phyloP scores from a whole-genome alignment of 345 rosid genomes.

The Turnera subulata region DNA sequence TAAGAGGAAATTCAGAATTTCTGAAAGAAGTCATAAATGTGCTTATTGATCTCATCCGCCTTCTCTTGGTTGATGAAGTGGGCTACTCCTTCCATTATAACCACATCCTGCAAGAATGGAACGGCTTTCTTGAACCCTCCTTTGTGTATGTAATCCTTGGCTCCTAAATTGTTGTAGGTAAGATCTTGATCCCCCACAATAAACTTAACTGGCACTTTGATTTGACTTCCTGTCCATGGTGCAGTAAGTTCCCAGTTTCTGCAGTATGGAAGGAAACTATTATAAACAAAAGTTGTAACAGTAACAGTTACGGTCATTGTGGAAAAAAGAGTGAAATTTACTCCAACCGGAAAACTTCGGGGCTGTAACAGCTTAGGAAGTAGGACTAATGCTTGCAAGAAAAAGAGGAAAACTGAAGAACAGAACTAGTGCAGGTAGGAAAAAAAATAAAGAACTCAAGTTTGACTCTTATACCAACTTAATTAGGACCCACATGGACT shows the following conservation, averaged over 20 bases:
- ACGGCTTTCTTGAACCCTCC: slow-evolving; percentile 20
- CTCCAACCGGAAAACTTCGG: too few species aligned
- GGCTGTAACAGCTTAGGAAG: too few species aligned
- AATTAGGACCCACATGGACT: too few species aligned
- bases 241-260: slow-evolving; percentile 16
- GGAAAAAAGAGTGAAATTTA: too few species aligned
- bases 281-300: too few species aligned
- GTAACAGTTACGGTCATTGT: too few species aligned
- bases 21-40: slow-evolving; percentile 18
- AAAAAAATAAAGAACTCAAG: too few species aligned
- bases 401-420: too few species aligned
- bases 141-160: slow-evolving; percentile 19
- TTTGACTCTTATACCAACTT: too few species aligned
- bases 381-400: too few species aligned
- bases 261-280: background rate
- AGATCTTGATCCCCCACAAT: slow-evolving; percentile 21
- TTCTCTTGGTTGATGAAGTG: slow-evolving; percentile 26
- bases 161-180: slow-evolving; percentile 3
- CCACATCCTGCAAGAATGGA: slow-evolving; percentile 21
- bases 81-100: slow-evolving; percentile 28
- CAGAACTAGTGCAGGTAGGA: too few species aligned
- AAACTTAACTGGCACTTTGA: background rate
- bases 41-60: slow-evolving; percentile 20
- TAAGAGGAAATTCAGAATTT: too few species aligned
- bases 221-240: slow-evolving; percentile 4